Percentiles rank a stretch among this genome's conserved stretches.
Conservation (phyloP, 2,329 filamentous ascomycete genomes). For the Cladosporium cucumerinum region DNA sequence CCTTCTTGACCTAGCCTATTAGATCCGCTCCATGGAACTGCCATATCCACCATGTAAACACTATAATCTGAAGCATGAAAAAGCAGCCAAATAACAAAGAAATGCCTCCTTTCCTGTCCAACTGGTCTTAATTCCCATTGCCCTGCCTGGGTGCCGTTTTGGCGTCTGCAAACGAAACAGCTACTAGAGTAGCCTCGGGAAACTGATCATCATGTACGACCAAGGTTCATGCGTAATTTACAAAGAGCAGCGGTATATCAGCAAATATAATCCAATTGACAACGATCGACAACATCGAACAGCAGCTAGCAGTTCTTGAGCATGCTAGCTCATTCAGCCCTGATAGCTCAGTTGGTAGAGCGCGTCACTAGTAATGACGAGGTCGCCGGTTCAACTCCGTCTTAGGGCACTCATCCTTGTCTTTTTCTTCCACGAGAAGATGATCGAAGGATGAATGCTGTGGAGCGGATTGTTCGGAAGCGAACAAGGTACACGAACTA, state of each 20-base stretch:
- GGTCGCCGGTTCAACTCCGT: slow-evolving; percentile 17
- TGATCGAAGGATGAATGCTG: neutral
- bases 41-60: neutral
- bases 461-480: neutral
- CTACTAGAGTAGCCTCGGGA: neutral
- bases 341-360: slow-evolving; percentile 18
- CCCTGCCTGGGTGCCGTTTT: neutral
- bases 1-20: neutral
- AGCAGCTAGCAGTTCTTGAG: neutral
- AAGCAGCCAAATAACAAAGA: neutral
- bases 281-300: neutral
- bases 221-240: neutral
- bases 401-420: slow-evolving; percentile 9
- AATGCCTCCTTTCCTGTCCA: neutral
- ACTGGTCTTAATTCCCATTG: neutral
- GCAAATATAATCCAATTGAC: neutral
- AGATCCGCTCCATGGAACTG: neutral
- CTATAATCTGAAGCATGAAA: neutral
- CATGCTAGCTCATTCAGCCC: slow-evolving; percentile 4
- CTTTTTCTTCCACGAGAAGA: neutral
- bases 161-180: neutral
- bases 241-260: neutral
- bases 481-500: too few relatives aligned
- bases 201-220: neutral
- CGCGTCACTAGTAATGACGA: slow-evolving; percentile 18